These are phyloP conservation scores for Botrytis sinoallii DNA, from an alignment of 2,329 filamentous ascomycete species.

Conservation along the genomic window DNA sequence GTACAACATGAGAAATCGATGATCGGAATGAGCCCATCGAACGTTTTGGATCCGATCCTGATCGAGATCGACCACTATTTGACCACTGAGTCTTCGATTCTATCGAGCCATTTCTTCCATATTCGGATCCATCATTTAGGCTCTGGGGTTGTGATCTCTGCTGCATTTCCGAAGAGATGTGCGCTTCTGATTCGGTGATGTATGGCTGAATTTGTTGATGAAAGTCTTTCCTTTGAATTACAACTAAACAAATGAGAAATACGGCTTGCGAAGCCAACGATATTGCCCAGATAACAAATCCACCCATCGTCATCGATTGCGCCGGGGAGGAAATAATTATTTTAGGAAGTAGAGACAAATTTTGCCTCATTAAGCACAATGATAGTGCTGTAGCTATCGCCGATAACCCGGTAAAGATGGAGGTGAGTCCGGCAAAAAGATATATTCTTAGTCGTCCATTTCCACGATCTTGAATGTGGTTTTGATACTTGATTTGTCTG, in stretches of 20 bases:
- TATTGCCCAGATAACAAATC: constrained; percentile 35
- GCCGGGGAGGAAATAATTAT: constrained; percentile 27
- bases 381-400: constrained; percentile 30
- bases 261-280: constrained; percentile 31
- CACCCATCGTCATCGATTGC: constrained; percentile 28
- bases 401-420: constrained; percentile 30
- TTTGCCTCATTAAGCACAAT: constrained; percentile 29
- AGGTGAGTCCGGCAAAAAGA: constrained; percentile 32
- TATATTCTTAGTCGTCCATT: constrained; percentile 32
- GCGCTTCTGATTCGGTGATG: constrained; percentile 23
- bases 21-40: constrained; percentile 49
- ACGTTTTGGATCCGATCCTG: constrained; percentile 40
- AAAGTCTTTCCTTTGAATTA: constrained; percentile 32
- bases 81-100: constrained; percentile 36
- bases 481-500: constrained; percentile 33
- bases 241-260: constrained; percentile 34
- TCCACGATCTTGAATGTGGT: constrained; percentile 32
- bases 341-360: constrained; percentile 26
- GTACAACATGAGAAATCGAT: constrained; percentile 48
- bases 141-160: constrained; percentile 25
- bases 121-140: constrained; percentile 20
- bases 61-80: constrained; percentile 46
- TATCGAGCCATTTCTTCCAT: constrained; percentile 25
- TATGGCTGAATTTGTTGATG: constrained; percentile 33
- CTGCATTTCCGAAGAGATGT: constrained; percentile 29